Base-by-base conservation (phyloP, 352 stramenopile genomes). In the Phytophthora pluvialis region DNA sequence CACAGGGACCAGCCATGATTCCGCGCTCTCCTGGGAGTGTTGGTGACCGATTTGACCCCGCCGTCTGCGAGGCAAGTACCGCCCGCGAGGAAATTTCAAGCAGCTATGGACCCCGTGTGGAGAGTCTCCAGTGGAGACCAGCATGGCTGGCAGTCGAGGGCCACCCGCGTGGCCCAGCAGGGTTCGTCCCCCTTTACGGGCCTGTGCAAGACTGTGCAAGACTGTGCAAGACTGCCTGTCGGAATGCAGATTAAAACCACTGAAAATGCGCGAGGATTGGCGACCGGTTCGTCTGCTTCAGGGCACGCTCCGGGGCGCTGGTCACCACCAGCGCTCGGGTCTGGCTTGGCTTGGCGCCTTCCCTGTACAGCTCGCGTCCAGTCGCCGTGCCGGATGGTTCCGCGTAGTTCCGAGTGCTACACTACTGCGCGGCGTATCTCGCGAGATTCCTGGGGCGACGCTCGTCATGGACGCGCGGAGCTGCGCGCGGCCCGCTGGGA, bases 181-280 rank as follows among this genome's bases (percentile, higher is more conserved):
- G 16, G 57, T 58, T 45, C 43, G 33, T 42, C 47, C 47, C 29
- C 46, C 43, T 60, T 66, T 66, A 54, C 40, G 31, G 13, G 35
- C 28, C 28, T 32, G 39, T 36, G 25, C 16, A n/a, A 10, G 54
- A 31, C 25, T 15, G 45, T 10, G 39, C 31, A 67, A 40, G 44
- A 46, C 49, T 46, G n/a, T n/a, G 21, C 28, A 45, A 51, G 48
- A 60, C 47, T 60, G 39, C 46, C 60, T 43, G 45, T 64, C 39
- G 47, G 53, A 70, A 64, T 35, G 61, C 13, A 55, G 47, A 60
- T 70, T 65, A 70, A 69, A 64, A 52, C 29, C 29, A 51, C 29
- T 51, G 42, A 60, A 44, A 51, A 31, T 54, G 60, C 29, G 33
- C 38, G 46, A 70, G 54, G 62, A 70, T 65, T 49, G 54, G 62